phyloP scores from a whole-genome alignment of 441 rosid species.

The Brassica balearica region DNA sequence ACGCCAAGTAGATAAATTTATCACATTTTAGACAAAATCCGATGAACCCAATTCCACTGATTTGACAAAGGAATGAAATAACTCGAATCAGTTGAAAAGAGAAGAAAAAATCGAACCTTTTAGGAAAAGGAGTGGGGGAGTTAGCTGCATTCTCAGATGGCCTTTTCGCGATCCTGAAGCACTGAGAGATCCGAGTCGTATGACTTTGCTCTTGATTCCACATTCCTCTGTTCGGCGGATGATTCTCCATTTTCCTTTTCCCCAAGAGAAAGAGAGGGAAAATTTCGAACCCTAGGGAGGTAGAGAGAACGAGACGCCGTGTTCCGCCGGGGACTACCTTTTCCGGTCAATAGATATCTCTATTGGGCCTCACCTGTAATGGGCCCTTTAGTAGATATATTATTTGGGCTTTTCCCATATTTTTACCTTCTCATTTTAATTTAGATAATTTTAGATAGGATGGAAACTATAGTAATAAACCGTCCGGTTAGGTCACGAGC shows the following conservation, averaged over 20 bases:
- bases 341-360: background rate
- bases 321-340: background rate
- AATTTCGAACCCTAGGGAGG: conserved; percentile 31
- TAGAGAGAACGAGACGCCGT: background rate
- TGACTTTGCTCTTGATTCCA: conserved; percentile 30
- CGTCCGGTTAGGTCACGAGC: too few relatives aligned
- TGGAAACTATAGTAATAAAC: too few relatives aligned
- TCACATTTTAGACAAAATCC: conserved; percentile 6
- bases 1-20: background rate
- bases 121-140: conserved; percentile 31
- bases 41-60: conserved; percentile 8
- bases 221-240: conserved; percentile 46
- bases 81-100: background rate
- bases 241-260: conserved; percentile 42
- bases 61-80: too few relatives aligned
- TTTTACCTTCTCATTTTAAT: background rate
- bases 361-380: conserved; percentile 5
- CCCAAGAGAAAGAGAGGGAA: conserved; percentile 40
- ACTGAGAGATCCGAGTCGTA: conserved; percentile 29
- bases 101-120: conserved; percentile 29
- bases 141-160: conserved; percentile 20
- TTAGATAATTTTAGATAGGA: too few relatives aligned
- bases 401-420: background rate
- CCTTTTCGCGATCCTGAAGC: conserved; percentile 39
- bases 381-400: background rate